Conservation (phyloP, 495 filamentous ascomycete species). For the Choiromyces venosus region DNA sequence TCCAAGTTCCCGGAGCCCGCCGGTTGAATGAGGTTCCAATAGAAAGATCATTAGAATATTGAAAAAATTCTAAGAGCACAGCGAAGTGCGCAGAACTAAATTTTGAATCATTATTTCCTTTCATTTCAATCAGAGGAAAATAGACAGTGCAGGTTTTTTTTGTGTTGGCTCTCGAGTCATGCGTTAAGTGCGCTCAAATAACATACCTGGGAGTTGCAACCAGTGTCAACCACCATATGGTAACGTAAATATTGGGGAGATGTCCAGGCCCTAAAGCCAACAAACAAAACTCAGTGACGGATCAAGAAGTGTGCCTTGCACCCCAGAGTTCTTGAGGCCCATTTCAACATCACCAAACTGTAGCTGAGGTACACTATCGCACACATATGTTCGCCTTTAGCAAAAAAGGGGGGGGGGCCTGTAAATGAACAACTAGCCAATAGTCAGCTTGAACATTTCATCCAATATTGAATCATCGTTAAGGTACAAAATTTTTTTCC, state of each 20-base stretch:
- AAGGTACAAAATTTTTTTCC: not conserved
- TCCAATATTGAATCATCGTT: not conserved
- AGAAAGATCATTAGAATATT: not conserved
- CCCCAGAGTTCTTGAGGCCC: not conserved
- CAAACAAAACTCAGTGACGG: not conserved
- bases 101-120: not conserved
- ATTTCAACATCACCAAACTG: not conserved
- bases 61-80: not conserved
- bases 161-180: not conserved
- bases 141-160: not conserved
- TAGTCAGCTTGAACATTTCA: not conserved
- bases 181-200: not conserved
- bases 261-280: not conserved
- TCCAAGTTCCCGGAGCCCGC: not conserved
- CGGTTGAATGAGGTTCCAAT: not conserved
- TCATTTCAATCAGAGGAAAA: not conserved
- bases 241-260: not conserved
- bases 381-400: not conserved
- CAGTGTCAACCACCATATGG: not conserved
- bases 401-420: not conserved
- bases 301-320: not conserved
- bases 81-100: not conserved
- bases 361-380: not conserved
- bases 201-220: not conserved
- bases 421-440: not conserved